A percentile compares a stretch with the other conserved stretches of the same genome.
Conservation (phyloP, 805 yeast genomes). For the Barnettozyma siamensis region DNA sequence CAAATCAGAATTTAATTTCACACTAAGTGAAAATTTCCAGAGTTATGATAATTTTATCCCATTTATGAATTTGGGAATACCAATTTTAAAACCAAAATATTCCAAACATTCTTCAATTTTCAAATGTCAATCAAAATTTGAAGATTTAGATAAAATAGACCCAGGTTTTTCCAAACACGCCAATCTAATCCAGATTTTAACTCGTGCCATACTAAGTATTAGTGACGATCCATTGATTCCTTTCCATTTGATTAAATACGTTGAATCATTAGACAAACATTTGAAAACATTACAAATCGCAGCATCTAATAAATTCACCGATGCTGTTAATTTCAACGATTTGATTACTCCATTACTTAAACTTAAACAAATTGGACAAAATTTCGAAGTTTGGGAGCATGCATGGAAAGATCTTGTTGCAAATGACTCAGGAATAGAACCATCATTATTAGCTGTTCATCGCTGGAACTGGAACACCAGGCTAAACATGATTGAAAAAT, state of each 20-base stretch:
- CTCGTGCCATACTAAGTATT: conserved; percentile 49
- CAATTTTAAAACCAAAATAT: conserved; percentile 55
- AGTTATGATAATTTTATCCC: conserved; percentile 64
- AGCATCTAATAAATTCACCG: conserved; percentile 22
- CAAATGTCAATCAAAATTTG: conserved; percentile 56
- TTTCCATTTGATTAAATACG: conserved; percentile 46
- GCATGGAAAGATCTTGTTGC: conserved; percentile 59
- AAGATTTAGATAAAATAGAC: conserved; percentile 47
- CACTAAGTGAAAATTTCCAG: conserved; percentile 24
- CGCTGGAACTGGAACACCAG: conserved; percentile 82
- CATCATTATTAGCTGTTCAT: conserved; percentile 61
- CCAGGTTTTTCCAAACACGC: conserved; percentile 49
- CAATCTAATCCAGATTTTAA: conserved; percentile 49
- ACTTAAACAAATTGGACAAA: conserved; percentile 40
- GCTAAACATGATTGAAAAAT: conserved; percentile 48
- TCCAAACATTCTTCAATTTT: conserved; percentile 24
- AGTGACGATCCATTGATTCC: conserved; percentile 77
- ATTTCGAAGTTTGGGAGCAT: conserved; percentile 47
- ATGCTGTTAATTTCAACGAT: conserved; percentile 25
- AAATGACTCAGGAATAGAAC: conserved; percentile 58
- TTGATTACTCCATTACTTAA: conserved; percentile 28
- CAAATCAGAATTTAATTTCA: conserved; percentile 21
- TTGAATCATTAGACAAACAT: conserved; percentile 37
- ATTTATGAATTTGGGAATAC: conserved; percentile 59
- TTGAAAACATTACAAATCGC: conserved; percentile 42